phyloP scores from a whole-genome alignment of 345 rosid genomes.

The Salix koriyanagi region DNA sequence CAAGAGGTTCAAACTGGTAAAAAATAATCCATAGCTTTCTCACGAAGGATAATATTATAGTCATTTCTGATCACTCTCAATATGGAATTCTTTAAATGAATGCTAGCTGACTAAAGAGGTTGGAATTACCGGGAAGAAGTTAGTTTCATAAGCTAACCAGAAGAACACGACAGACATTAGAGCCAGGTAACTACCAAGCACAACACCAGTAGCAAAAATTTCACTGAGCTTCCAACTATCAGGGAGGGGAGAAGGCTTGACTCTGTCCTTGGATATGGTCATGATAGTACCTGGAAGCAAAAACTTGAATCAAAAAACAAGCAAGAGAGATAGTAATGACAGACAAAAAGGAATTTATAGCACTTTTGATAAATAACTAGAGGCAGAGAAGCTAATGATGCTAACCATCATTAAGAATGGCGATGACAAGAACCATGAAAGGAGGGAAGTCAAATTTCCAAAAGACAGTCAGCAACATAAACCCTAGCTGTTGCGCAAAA shows the following conservation, averaged over 20 bases:
- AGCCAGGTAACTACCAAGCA: slow-evolving; percentile 54
- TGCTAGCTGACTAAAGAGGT: background rate
- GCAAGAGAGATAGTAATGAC: background rate
- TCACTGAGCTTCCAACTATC: slow-evolving; percentile 58
- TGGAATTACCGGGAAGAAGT: slow-evolving; percentile 46
- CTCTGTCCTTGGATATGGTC: slow-evolving; percentile 64
- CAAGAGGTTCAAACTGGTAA: no score
- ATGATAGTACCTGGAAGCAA: slow-evolving; percentile 45
- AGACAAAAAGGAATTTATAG: background rate
- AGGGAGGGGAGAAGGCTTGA: slow-evolving; percentile 57
- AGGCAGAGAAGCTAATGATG: background rate
- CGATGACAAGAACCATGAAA: slow-evolving; percentile 67
- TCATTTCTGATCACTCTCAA: no score
- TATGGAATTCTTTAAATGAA: no score
- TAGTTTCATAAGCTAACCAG: slow-evolving; percentile 48
- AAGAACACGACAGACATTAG: slow-evolving; percentile 54
- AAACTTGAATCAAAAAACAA: background rate
- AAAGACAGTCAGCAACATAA: slow-evolving; percentile 49
- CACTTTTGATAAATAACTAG: background rate
- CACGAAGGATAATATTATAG: no score
- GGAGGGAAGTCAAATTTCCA: slow-evolving; percentile 73
- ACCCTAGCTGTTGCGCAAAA: slow-evolving; percentile 47
- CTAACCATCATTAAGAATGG: slow-evolving; percentile 63
- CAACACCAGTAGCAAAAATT: slow-evolving; percentile 55
- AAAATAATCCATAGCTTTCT: background rate